Conservation (phyloP, 495 filamentous ascomycete genomes). For the Penicillium paradoxum region DNA sequence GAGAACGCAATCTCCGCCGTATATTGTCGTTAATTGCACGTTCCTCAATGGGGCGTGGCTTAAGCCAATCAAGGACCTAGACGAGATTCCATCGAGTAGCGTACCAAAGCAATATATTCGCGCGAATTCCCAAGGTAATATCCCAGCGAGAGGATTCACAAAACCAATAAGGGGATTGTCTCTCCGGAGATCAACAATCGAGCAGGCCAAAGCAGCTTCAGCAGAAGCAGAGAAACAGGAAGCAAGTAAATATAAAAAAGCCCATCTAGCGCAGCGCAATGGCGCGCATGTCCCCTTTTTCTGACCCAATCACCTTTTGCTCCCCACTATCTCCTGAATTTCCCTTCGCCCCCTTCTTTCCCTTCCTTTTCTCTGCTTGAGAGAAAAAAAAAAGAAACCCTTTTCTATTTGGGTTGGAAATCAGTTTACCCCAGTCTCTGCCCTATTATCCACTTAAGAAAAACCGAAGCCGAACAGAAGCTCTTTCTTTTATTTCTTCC, state of each 20-base stretch:
- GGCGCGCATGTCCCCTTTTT: conserved; percentile 7
- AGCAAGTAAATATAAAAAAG: not conserved
- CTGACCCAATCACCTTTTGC: conserved; percentile 9
- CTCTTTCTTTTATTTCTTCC: conserved; percentile 1
- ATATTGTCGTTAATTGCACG: not conserved
- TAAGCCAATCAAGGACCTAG: conserved; percentile 13
- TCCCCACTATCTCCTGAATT: conserved; percentile 18
- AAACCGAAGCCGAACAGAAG: not conserved
- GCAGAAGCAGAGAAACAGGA: not conserved
- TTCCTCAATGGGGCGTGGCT: not conserved
- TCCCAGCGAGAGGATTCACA: too few species aligned
- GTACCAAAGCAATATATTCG: conserved; percentile 19
- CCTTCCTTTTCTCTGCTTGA: not conserved
- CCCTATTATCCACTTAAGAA: not conserved
- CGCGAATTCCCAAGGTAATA: not conserved
- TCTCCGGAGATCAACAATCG: too few species aligned
- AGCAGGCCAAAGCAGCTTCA: too few species aligned
- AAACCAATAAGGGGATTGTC: too few species aligned
- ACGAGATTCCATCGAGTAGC: conserved; percentile 7
- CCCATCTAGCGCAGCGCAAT: not conserved
- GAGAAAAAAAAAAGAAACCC: not conserved
- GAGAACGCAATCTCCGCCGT: not conserved
- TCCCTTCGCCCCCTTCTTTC: conserved; percentile 6
- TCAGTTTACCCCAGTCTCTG: not conserved
- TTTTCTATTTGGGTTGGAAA: too few species aligned